Evolutionary conservation across 2,329 filamentous ascomycete genomes (phyloP), one percentile per base, ranked within the genome.

Genomic region (Cladosporium colombiae): DNA sequence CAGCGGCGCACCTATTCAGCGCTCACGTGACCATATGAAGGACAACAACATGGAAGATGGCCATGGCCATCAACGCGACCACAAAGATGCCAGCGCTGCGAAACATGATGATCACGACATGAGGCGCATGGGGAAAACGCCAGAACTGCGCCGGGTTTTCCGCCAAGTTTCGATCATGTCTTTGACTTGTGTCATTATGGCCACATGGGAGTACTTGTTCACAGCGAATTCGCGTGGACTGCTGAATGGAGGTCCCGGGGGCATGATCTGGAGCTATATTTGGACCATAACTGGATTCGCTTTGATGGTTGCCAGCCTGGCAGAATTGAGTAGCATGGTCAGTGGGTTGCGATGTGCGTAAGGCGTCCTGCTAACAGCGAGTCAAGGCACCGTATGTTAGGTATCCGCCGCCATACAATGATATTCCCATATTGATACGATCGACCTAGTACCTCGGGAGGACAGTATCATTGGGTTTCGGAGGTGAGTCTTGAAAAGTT

Each of bases 391-490:
- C 50, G 50, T 53, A 53, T 33, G 50, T 53, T 53, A 16, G 27
- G 3, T 11, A 18, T 33, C 23, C 2, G 13, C 21, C 18, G 3
- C 25, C 18, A 14, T 27, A 29, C n/a, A n/a, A n/a, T n/a, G n/a
- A 53, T 53, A 27, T 53, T 14, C 27, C 16, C 5, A 18, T 21
- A 40, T 59, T 37, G 33, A 37, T 33, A 18, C 8, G 16, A 78
- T 76, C 1, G 71, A 31, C 27, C 21, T 31, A 53, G 37, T 14
- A 62, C 60, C 33, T 37, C 60, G 3, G 60, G 60, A 23, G 70
- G 68, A 27, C 69, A 70, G n/a, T 69, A 69, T 31, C 66, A 69
- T 49, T 69, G 70, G 72, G 70, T 69, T 11, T 71, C 69, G 13
- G 72, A 81, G 49, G 50, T 53, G 50, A 27, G 49, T 53, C 13